Evolutionary conservation across 1,139 yeast species (phyloP), one percentile per base, ranked within the genome.

Genomic region (Arxiozyma telluris): DNA sequence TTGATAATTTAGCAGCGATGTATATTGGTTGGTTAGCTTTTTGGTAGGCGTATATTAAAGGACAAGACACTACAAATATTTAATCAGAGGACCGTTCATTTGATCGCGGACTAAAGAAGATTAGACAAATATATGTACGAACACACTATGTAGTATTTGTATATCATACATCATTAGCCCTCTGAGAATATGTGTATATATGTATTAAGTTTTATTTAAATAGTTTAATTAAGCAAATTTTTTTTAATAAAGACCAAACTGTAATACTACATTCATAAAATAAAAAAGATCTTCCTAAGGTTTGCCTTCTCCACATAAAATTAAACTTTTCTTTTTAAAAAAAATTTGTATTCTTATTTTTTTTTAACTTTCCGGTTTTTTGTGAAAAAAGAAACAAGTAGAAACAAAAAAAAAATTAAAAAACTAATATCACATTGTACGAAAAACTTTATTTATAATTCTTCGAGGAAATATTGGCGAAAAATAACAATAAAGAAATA

Each of bases 21-120:
- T 94, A 89, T 69, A 82, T 87, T 41, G 99, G 99, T 2, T 93
- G 98, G 98, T 80, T 87, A 64, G 84, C 98, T 2, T 87, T 81
- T 66, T 74, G 83, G 74, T 82, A 67, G 61, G 43, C 7, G 18
- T 22, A 21, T 41, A 17, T 42, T 15, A 27, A 27, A 42, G 11
- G 15, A 12, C 5, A 34, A 15, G 12, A 15, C 3, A n/a, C 3
- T 34, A 34, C 6, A 34, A 15, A 34, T 34, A 34, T 15, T 15
- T 34, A 6, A 12, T 15, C 4, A 8, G 6, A 34, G 39, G 6
- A 15, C 39, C 17, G 2, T 15, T 4, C 39, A 15, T 34, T 15
- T 15, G 39, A 12, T 34, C 12, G 8, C 17, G 12, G 6, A 34
- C 3, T 30, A 3, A 6, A 8, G 8, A 34, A 34, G n/a, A 34